Base-by-base conservation (phyloP, 306 rosid species). In the Vigna trinervia region DNA sequence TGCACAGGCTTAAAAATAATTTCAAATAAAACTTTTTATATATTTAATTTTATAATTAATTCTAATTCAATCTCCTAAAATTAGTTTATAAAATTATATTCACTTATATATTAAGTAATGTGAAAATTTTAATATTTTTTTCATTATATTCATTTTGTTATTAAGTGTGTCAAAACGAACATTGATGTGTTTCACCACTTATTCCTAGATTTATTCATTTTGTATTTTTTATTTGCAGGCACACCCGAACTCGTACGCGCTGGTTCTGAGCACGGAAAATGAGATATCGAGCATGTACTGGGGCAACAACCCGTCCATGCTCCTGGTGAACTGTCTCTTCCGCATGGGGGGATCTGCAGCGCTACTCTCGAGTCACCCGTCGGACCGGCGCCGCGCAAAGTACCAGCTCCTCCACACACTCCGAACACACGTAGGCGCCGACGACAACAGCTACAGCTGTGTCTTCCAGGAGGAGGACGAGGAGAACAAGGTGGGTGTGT, bases 341-440 rank as follows among this genome's bases (percentile, higher is more conserved):
- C 78, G 86, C 10, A 68, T 83, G 80, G 86, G 86, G 0, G 86
- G 83, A 8, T 79, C 86, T 0, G 86, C 86, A 2, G 83, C 80
- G 0, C 50, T 83, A 17, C 81, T 83, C 17, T 83, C 86, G 0
- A 83, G 79, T 11, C 83, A 78, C 20, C 26, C 78, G 5, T 83
- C 78, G 0, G 83, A 83, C 23, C 65, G 75, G 2, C 58, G 71
- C 26, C 94, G 87, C 12, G 85, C 97, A 0, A 93, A 93, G 73
- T 93, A 93, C 32, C 87, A 90, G 34, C 89, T 93, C 12, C 57
- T 88, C 78, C 93, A 90, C 87, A 86, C 96, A 0, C 92, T 93
- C 2, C 90, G 96, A 0, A 93, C 96, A 2, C 96, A 93, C 67
- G 92, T 87, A 3, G 97, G 97, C 0, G 88, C 88, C 0, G 94